phyloP scores from a whole-genome alignment of 441 rosid species.

The Erodium texanum region DNA sequence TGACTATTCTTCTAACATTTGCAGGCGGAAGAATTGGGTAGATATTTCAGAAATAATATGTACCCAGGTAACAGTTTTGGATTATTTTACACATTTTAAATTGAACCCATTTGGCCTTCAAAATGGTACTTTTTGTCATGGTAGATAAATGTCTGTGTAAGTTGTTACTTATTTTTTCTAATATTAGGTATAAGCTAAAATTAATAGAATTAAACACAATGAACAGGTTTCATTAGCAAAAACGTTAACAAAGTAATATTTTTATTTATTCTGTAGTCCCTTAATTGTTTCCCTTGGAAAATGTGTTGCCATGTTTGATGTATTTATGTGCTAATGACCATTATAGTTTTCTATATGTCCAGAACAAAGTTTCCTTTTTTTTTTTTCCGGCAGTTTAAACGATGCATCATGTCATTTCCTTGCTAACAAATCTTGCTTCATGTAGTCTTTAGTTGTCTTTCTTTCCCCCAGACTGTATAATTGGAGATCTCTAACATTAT shows the following conservation, averaged over 20 bases:
- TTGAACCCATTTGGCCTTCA: neutral
- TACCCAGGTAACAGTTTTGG: conserved; percentile 66
- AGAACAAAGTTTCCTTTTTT: neutral
- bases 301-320: neutral
- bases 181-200: neutral
- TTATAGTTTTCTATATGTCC: too few relatives aligned
- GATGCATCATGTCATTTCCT: neutral
- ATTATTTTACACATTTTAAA: neutral
- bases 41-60: conserved; percentile 93
- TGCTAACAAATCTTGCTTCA: conserved; percentile 2
- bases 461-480: neutral
- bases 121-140: neutral
- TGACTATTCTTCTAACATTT: conserved; percentile 18
- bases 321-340: too few relatives aligned
- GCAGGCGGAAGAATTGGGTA: conserved; percentile 99
- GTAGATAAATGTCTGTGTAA: neutral
- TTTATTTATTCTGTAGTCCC: neutral
- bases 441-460: neutral
- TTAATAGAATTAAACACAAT: neutral
- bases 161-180: neutral
- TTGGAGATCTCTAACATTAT: neutral
- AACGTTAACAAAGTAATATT: neutral
- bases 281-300: neutral
- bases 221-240: neutral
- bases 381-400: neutral